These are phyloP conservation scores for Dipsacomyces acuminosporus DNA, from an alignment of 371 early-diverging fungal species.

Conservation along the genomic window DNA sequence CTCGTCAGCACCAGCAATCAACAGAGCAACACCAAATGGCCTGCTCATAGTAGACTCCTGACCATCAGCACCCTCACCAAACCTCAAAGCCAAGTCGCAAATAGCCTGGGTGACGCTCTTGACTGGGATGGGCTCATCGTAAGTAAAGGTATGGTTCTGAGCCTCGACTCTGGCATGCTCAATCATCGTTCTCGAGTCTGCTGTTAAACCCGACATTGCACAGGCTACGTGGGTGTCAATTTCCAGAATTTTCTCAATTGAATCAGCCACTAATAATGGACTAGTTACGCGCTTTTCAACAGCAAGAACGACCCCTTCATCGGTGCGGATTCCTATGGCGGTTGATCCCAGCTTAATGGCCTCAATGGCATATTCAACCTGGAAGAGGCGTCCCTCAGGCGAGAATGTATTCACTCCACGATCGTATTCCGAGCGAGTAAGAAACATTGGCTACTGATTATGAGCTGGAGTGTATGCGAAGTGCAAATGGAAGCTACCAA, in stretches of 20 bases:
- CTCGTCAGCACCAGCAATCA: constrained; percentile 97
- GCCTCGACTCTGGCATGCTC: constrained; percentile 96
- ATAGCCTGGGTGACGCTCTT: constrained; percentile 96
- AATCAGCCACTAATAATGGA: constrained; percentile 82
- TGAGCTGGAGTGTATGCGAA: too few species aligned
- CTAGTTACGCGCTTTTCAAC: constrained; percentile 97
- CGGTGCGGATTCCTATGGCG: constrained; percentile 94
- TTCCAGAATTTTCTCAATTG: constrained; percentile 95
- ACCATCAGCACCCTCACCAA: constrained; percentile 95
- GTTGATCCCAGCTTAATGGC: constrained; percentile 99
- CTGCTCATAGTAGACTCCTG: constrained; percentile 97
- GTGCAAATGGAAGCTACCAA: too few species aligned
- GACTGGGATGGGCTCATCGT: constrained; percentile 90
- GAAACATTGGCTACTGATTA: constrained; percentile 18
- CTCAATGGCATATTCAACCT: constrained; percentile 99
- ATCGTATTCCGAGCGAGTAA: constrained; percentile 87
- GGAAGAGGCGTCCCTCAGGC: constrained; percentile 98
- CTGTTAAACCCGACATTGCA: constrained; percentile 96
- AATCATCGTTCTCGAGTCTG: constrained; percentile 95
- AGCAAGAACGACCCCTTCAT: constrained; percentile 89
- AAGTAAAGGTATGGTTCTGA: constrained; percentile 94
- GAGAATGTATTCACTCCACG: constrained; percentile 99
- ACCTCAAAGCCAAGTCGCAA: constrained; percentile 94
- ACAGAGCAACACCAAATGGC: constrained; percentile 98
- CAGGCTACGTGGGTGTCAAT: constrained; percentile 93